These are phyloP conservation scores for Pythium phragmiticola DNA, from an alignment of 352 stramenopile genomes.

Conservation along the genomic window DNA sequence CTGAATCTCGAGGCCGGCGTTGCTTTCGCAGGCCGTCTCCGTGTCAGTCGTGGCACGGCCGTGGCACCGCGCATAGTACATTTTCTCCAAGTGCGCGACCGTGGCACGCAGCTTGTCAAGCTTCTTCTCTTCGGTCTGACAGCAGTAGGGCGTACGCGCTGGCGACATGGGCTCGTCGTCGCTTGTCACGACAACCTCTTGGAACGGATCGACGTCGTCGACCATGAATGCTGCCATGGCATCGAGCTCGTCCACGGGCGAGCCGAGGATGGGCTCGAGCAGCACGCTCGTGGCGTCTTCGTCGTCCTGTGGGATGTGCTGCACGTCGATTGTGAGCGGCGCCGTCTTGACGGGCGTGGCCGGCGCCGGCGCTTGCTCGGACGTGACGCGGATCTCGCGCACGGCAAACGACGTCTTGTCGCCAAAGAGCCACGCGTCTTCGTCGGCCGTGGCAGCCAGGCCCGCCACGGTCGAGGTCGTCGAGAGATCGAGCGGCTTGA, in stretches of 20 bases:
- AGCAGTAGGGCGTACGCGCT: constrained; percentile 7
- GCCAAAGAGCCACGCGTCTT: constrained; percentile 29
- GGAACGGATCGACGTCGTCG: constrained; percentile 60
- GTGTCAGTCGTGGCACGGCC: constrained; percentile 16
- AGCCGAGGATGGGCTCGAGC: constrained; percentile 49
- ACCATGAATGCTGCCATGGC: constrained; percentile 62
- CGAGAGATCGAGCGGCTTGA: constrained; percentile 20
- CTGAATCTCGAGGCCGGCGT: constrained; percentile 25
- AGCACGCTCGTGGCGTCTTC: constrained; percentile 55
- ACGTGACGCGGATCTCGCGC: constrained; percentile 21
- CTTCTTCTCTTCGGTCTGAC: constrained; percentile 28
- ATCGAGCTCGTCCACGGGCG: constrained; percentile 61
- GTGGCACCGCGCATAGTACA: constrained; percentile 67
- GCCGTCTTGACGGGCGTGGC: neutral
- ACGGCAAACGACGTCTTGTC: constrained; percentile 21
- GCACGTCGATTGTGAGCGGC: constrained; percentile 13
- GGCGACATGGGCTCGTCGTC: constrained; percentile 26
- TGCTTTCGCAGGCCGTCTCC: neutral
- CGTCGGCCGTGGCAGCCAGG: constrained; percentile 2
- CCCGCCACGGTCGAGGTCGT: too few species aligned
- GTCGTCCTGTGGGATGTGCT: constrained; percentile 17
- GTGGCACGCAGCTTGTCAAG: constrained; percentile 51
- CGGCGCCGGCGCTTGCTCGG: neutral
- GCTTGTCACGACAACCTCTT: constrained; percentile 31
- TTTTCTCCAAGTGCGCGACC: constrained; percentile 48